Evolutionary conservation across 345 rosid genomes (phyloP).

Genomic region (Balakata baccata): DNA sequence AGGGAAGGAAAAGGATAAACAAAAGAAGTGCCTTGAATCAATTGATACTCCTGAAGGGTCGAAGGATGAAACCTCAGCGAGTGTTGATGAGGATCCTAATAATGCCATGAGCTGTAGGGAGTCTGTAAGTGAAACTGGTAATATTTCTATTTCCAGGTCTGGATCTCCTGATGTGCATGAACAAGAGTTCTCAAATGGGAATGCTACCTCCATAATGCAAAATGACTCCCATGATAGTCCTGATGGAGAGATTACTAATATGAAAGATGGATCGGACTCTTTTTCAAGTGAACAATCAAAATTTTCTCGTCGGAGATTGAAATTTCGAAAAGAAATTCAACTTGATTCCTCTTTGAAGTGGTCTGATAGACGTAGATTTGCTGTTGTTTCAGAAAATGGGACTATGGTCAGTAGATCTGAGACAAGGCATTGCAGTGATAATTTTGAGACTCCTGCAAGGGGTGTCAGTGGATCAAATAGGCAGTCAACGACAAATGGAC

Average conservation of each 20-base stretch:
- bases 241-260: slow-evolving; percentile 36
- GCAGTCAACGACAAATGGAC: slow-evolving; percentile 44
- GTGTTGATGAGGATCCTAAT: slow-evolving; percentile 43
- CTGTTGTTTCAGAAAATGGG: slow-evolving; percentile 48
- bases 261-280: slow-evolving; percentile 49
- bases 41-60: slow-evolving; percentile 27
- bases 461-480: slow-evolving; percentile 47
- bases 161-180: slow-evolving; percentile 51
- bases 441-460: slow-evolving; percentile 50
- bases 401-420: slow-evolving; percentile 42
- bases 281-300: slow-evolving; percentile 47
- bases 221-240: slow-evolving; percentile 39
- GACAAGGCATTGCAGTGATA: slow-evolving; percentile 53
- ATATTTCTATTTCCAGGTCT: slow-evolving; percentile 46
- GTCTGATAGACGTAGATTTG: slow-evolving; percentile 53
- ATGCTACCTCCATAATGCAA: slow-evolving; percentile 33
- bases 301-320: slow-evolving; percentile 52
- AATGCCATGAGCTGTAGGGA: slow-evolving; percentile 38
- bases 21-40: slow-evolving; percentile 39
- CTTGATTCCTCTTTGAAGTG: slow-evolving; percentile 51
- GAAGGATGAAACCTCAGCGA: slow-evolving; percentile 42
- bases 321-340: slow-evolving; percentile 49
- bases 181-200: slow-evolving; percentile 36
- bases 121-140: slow-evolving; percentile 39
- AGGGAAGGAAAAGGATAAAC: slow-evolving; percentile 80